These are phyloP conservation scores for Whalleya microplaca DNA, from an alignment of 2,329 filamentous ascomycete genomes.

Conservation along the genomic window DNA sequence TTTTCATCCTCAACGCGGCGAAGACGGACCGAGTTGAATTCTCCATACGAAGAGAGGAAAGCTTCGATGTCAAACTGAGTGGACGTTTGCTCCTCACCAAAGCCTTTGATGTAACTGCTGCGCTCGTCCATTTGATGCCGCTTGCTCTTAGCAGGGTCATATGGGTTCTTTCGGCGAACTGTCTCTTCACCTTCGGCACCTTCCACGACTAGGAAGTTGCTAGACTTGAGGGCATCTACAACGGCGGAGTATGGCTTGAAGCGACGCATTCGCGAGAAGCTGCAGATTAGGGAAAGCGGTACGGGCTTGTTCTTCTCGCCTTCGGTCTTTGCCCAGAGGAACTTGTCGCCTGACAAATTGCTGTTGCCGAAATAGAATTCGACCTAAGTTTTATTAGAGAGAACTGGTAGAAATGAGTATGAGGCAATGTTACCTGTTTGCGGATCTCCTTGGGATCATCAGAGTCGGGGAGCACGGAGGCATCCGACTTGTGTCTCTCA, in stretches of 20 bases:
- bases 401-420: neutral
- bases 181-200: conserved; percentile 74
- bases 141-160: conserved; percentile 59
- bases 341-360: conserved; percentile 79
- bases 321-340: conserved; percentile 77
- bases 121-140: conserved; percentile 69
- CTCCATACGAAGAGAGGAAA: conserved; percentile 83
- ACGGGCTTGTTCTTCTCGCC: conserved; percentile 84
- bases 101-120: conserved; percentile 92
- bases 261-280: conserved; percentile 93
- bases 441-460: conserved; percentile 81
- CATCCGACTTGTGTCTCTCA: conserved; percentile 68
- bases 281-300: conserved; percentile 74
- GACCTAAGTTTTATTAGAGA: conserved; percentile 41
- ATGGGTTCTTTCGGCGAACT: conserved; percentile 77
- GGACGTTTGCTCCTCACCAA: conserved; percentile 79
- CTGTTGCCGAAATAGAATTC: conserved; percentile 57
- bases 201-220: conserved; percentile 71
- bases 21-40: conserved; percentile 82
- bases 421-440: conserved; percentile 66
- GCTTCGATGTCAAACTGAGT: conserved; percentile 94
- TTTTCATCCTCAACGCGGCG: conserved; percentile 66
- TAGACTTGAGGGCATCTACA: conserved; percentile 80
- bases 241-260: conserved; percentile 89
- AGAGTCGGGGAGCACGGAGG: conserved; percentile 68